Evolutionary conservation across 768 basidiomycete species (phyloP).

Genomic region (Austroboletus festivus): DNA sequence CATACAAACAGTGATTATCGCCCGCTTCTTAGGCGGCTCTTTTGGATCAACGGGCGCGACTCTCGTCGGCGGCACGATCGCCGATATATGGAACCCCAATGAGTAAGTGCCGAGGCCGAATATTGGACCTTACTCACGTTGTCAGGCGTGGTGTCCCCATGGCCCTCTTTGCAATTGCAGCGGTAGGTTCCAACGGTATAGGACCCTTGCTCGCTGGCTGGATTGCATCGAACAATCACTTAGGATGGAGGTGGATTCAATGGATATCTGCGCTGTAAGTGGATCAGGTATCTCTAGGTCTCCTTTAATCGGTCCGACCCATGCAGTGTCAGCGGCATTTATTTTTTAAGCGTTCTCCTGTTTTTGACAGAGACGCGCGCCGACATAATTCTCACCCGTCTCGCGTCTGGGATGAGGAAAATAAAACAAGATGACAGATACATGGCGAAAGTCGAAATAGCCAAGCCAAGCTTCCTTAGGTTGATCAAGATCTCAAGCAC

Average conservation of each 20-base stretch:
- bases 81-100: constrained; percentile 63
- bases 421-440: constrained; percentile 63
- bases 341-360: constrained; percentile 47
- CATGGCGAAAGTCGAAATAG: constrained; percentile 60
- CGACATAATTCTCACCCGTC: constrained; percentile 62
- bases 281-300: not conserved
- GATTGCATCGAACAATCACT: constrained; percentile 54
- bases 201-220: constrained; percentile 65
- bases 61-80: constrained; percentile 73
- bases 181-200: constrained; percentile 58
- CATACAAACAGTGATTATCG: constrained; percentile 62
- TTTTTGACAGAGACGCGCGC: constrained; percentile 72
- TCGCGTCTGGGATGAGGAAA: constrained; percentile 62
- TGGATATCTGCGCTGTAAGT: constrained; percentile 71
- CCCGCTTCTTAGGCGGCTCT: constrained; percentile 61
- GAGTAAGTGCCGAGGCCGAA: constrained; percentile 40
- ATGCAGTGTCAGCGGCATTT: constrained; percentile 49
- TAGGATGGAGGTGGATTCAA: constrained; percentile 82
- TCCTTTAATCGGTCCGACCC: not conserved
- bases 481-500: constrained; percentile 70
- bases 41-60: constrained; percentile 69
- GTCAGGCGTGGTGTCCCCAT: constrained; percentile 73
- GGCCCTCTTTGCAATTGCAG: constrained; percentile 64
- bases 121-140: constrained; percentile 8
- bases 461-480: constrained; percentile 49